phyloP scores from a whole-genome alignment of 2,329 filamentous ascomycete species.

The Venturia oleaginea region DNA sequence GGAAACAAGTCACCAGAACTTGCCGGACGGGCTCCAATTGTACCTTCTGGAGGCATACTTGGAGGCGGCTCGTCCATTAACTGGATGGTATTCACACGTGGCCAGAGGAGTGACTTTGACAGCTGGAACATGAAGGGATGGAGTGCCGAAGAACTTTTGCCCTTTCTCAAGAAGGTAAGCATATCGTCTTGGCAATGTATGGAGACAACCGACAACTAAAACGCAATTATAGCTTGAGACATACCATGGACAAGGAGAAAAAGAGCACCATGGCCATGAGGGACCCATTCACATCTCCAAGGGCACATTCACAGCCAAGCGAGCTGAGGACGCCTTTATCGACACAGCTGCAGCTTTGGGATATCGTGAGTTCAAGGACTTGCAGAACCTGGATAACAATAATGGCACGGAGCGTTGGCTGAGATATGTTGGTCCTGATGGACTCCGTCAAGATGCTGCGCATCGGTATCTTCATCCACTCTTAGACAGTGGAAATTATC shows the following conservation, averaged over 20 bases:
- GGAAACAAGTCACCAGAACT: conserved; percentile 38
- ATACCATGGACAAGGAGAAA: conserved; percentile 40
- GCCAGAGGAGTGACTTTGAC: conserved; percentile 41
- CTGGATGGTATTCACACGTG: conserved; percentile 36
- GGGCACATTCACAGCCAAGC: conserved; percentile 36
- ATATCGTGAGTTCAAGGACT: conserved; percentile 43
- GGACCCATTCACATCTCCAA: conserved; percentile 49
- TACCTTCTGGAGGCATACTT: conserved; percentile 33
- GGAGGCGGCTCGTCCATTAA: conserved; percentile 48
- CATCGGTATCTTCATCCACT: conserved; percentile 46
- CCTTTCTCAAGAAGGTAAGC: conserved; percentile 43
- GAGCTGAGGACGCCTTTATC: conserved; percentile 42
- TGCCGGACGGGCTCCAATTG: conserved; percentile 36
- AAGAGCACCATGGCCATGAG: conserved; percentile 41
- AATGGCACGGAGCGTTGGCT: conserved; percentile 36
- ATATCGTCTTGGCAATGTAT: background rate
- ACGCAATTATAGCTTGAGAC: conserved; percentile 40
- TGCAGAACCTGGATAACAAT: conserved; percentile 42
- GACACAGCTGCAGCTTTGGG: conserved; percentile 40
- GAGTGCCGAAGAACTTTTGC: conserved; percentile 43
- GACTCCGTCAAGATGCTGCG: conserved; percentile 50
- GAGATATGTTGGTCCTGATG: conserved; percentile 43
- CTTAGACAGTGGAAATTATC: conserved; percentile 39
- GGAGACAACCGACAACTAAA: background rate
- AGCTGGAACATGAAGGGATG: conserved; percentile 46